Base-by-base conservation (phyloP, 345 rosid species). In the Barbarea vulgaris region DNA sequence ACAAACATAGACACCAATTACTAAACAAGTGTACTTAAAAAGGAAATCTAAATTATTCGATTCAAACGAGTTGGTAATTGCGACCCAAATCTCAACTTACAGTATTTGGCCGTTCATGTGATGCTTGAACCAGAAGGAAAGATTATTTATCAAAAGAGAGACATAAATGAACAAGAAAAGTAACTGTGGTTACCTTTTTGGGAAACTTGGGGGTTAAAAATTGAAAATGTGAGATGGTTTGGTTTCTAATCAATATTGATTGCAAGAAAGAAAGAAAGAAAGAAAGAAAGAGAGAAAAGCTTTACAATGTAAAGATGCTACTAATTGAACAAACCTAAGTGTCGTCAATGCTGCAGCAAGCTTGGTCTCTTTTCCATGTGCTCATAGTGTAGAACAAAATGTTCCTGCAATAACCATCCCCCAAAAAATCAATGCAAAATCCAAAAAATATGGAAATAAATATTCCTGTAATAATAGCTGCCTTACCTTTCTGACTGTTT, bases 321-420 rank as follows among this genome's bases (percentile, higher is more conserved):
- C 76, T 71, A 76, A 15, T 64, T 42, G 58, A 65, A 79, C 85
- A 82, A 67, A 70, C 65, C 81, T 78, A 78, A 31, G 4, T 57
- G 67, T 48, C 58, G 81, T 79, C 75, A 95, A 82, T 83, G 98
- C 67, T 87, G 97, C 61, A 93, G 96, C 76, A 90, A 80, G 69
- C 77, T 80, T 50, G 95, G 97, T 91, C 87, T 88, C 91, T 96
- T 93, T 86, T 93, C 99, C 86, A 93, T 64, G 74, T 75, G 71
- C 72, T 96, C 99, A 21, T 87, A 91, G 67, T 88, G 83, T 58
- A 96, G 75, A 55, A 96, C 86, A 67, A 85, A 81, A 78, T 91
- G 84, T 79, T 96, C 99, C 99, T 93, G 94, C 85, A 79, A 19
- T 28, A 54, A 51, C 21, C 57, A 51, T 21, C 14, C 19, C 53